Conservation (phyloP, 2,329 filamentous ascomycete species). For the Alternaria solani region DNA sequence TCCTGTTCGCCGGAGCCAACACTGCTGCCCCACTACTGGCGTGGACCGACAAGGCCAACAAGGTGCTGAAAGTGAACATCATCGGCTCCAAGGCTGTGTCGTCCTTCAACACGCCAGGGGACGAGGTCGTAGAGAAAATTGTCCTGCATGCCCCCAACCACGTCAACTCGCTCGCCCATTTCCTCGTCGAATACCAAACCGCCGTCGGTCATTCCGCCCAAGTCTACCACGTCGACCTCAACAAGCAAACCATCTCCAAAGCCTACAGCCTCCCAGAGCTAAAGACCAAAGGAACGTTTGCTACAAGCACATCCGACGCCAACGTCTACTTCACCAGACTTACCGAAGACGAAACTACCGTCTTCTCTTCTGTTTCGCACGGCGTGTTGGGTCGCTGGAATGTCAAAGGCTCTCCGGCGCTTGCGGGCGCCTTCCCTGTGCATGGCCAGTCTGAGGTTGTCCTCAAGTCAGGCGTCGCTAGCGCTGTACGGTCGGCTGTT, state of each 20-base stretch:
- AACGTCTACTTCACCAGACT: constrained; percentile 91
- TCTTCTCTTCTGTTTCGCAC: constrained; percentile 80
- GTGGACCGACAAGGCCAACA: constrained; percentile 72
- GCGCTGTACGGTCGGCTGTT: constrained; percentile 79
- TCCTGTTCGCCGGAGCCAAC: constrained; percentile 79
- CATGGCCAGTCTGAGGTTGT: constrained; percentile 85
- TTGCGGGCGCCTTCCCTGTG: constrained; percentile 56
- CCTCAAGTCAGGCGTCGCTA: constrained; percentile 70
- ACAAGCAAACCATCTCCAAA: constrained; percentile 73
- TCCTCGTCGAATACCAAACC: constrained; percentile 83
- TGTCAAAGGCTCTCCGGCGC: constrained; percentile 55
- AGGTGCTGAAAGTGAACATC: constrained; percentile 74
- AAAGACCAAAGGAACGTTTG: constrained; percentile 75
- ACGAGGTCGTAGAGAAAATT: constrained; percentile 59
- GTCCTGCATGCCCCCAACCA: constrained; percentile 77
- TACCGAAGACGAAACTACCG: constrained; percentile 74
- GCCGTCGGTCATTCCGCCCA: constrained; percentile 78
- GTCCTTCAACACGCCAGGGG: constrained; percentile 54
- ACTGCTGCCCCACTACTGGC: constrained; percentile 77
- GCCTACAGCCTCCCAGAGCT: constrained; percentile 81
- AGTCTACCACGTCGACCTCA: constrained; percentile 82
- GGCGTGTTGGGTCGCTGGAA: constrained; percentile 79
- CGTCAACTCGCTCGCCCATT: constrained; percentile 77
- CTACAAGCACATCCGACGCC: constrained; percentile 76
- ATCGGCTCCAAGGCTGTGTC: constrained; percentile 61